Conservation (phyloP, 1,139 yeast genomes). For the Pneumocystis carinii region DNA sequence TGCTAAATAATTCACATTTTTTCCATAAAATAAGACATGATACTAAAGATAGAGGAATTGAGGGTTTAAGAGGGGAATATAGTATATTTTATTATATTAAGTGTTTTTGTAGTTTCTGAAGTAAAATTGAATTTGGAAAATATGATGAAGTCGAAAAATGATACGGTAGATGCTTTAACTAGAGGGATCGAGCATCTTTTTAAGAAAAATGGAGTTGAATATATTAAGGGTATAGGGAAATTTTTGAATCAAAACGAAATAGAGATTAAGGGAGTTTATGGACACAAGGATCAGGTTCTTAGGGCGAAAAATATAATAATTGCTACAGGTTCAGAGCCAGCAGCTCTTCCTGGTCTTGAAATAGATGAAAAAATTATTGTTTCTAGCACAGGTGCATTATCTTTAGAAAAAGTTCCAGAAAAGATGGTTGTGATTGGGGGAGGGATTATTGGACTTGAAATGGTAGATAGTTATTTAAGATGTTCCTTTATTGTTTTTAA, state of each 20-base stretch:
- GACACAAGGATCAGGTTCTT: slow-evolving; percentile 49
- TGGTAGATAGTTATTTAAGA: slow-evolving; percentile 26
- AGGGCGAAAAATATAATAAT: slow-evolving; percentile 79
- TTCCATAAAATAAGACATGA: slow-evolving; percentile 83
- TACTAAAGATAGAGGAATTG: slow-evolving; percentile 77
- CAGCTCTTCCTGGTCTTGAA: slow-evolving; percentile 97
- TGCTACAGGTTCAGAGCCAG: slow-evolving; percentile 97
- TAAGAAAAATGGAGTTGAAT: slow-evolving; percentile 88
- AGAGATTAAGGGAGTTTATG: slow-evolving; percentile 75
- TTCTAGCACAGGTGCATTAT: slow-evolving; percentile 82
- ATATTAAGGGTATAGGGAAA: slow-evolving; percentile 86
- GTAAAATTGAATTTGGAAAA: slow-evolving; percentile 59
- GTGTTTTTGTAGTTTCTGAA: slow-evolving; percentile 29
- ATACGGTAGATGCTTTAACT: slow-evolving; percentile 76
- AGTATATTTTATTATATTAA: not conserved
- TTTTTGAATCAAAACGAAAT: slow-evolving; percentile 69
- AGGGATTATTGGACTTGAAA: slow-evolving; percentile 98
- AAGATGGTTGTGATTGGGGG: slow-evolving; percentile 90
- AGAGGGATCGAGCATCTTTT: slow-evolving; percentile 88
- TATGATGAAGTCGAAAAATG: slow-evolving; percentile 86
- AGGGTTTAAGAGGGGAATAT: slow-evolving; percentile 24
- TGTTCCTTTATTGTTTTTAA: not conserved
- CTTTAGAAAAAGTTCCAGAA: slow-evolving; percentile 81
- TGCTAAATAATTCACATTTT: slow-evolving; percentile 84
- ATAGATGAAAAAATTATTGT: slow-evolving; percentile 96